Conservation (phyloP, 352 stramenopile species). For the Globisporangium rhizosaccharum region DNA sequence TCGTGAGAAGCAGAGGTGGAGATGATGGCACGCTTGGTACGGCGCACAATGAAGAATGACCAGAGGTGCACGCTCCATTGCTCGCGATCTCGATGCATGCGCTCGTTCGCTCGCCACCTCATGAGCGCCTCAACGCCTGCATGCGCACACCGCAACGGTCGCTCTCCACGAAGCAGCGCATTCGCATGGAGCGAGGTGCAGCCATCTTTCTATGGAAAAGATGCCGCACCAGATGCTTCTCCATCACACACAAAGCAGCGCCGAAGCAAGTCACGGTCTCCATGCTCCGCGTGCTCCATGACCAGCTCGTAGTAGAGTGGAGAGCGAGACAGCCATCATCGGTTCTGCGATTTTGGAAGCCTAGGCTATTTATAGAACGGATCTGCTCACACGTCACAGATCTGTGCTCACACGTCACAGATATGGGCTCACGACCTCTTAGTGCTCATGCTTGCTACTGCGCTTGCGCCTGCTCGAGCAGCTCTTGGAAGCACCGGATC, state of each 20-base stretch:
- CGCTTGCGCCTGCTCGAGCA: conserved; percentile 18
- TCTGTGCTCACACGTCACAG: neutral
- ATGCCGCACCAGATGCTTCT: too few relatives aligned
- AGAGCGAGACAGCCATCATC: neutral
- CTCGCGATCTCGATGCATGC: neutral
- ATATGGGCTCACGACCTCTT: neutral
- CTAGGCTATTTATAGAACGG: neutral
- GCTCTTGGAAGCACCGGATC: conserved; percentile 41
- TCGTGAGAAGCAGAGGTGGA: neutral
- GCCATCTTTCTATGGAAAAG: too few relatives aligned
- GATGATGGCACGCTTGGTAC: too few relatives aligned
- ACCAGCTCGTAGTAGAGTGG: neutral
- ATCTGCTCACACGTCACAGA: neutral
- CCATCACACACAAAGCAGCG: too few relatives aligned
- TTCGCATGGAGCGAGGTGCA: too few relatives aligned
- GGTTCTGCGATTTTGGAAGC: conserved; percentile 8
- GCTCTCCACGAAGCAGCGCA: too few relatives aligned
- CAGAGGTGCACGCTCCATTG: neutral
- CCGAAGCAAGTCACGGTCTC: neutral
- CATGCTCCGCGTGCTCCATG: neutral
- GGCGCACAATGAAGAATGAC: neutral
- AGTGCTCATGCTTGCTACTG: neutral
- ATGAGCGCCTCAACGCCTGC: too few relatives aligned
- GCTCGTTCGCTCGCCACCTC: too few relatives aligned
- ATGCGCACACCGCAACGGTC: too few relatives aligned